Evolutionary conservation across 805 yeast species (phyloP).

Genomic region (Dipodascus geniculatus): DNA sequence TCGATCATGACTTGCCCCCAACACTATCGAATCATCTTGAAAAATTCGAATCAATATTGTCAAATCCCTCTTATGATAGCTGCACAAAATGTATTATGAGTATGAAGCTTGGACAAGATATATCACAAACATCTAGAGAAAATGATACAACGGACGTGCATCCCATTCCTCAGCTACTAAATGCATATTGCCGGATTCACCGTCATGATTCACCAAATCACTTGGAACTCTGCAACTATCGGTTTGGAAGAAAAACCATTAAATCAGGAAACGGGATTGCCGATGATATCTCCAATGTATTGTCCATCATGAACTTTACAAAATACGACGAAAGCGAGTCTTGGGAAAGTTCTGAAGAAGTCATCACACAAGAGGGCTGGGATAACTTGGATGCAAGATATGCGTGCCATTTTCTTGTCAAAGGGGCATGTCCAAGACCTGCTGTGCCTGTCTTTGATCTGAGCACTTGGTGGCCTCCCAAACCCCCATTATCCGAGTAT

Average conservation of each 20-base stretch:
- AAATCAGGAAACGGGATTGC: slow-evolving; percentile 14
- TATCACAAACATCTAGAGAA: neutral
- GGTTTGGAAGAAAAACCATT: neutral
- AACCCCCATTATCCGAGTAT: slow-evolving; percentile 22
- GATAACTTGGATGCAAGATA: slow-evolving; percentile 25
- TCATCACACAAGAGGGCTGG: neutral
- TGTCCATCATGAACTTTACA: slow-evolving; percentile 39
- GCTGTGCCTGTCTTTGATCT: slow-evolving; percentile 38
- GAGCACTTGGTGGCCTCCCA: slow-evolving; percentile 33
- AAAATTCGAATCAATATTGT: neutral
- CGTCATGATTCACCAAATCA: neutral
- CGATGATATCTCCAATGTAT: slow-evolving; percentile 38
- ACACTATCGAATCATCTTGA: neutral
- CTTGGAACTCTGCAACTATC: neutral
- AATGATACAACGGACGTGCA: neutral
- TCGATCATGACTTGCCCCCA: neutral
- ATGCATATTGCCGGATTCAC: neutral
- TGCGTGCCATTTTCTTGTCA: slow-evolving; percentile 44
- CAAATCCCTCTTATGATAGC: neutral
- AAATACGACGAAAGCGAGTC: slow-evolving; percentile 46
- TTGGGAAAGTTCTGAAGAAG: too few species aligned
- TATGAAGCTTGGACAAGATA: neutral
- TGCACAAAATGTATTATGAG: neutral
- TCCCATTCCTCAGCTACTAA: neutral
- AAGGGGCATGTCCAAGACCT: slow-evolving; percentile 42